phyloP scores from a whole-genome alignment of 208 protist species.

The Leptomonas seymouri region DNA sequence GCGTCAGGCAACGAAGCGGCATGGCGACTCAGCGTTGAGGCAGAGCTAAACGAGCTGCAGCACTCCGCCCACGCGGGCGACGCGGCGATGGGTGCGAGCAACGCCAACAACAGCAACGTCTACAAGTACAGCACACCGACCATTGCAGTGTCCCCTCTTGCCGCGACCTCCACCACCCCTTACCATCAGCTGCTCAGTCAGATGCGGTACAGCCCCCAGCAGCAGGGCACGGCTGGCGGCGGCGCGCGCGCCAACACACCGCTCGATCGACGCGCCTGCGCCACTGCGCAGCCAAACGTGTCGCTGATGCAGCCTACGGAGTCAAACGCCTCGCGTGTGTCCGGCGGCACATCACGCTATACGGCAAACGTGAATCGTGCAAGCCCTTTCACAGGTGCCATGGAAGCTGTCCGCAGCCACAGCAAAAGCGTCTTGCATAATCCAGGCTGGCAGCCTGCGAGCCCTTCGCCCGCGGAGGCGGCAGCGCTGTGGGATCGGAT shows the following conservation, averaged over 20 bases:
- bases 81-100: background rate
- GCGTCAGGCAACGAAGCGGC: conserved; percentile 10
- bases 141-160: conserved; percentile 16
- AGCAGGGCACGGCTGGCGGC: background rate
- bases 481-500: conserved; percentile 23
- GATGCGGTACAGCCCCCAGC: conserved; percentile 26
- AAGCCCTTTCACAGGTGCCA: background rate
- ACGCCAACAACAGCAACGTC: background rate
- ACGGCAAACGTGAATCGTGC: conserved; percentile 11
- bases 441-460: background rate
- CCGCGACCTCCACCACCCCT: conserved; percentile 18
- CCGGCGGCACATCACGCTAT: conserved; percentile 15
- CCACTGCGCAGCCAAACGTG: background rate
- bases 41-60: conserved; percentile 28
- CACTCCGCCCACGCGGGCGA: background rate
- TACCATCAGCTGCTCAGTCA: conserved; percentile 36
- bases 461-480: conserved; percentile 3
- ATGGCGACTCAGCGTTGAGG: conserved; percentile 26
- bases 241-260: conserved; percentile 20
- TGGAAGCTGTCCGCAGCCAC: background rate
- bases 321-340: background rate
- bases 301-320: background rate
- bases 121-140: conserved; percentile 2
- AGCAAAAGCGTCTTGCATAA: background rate
- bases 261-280: background rate